phyloP scores from a whole-genome alignment of 768 basidiomycete genomes.

The Termitomyces sp. region DNA sequence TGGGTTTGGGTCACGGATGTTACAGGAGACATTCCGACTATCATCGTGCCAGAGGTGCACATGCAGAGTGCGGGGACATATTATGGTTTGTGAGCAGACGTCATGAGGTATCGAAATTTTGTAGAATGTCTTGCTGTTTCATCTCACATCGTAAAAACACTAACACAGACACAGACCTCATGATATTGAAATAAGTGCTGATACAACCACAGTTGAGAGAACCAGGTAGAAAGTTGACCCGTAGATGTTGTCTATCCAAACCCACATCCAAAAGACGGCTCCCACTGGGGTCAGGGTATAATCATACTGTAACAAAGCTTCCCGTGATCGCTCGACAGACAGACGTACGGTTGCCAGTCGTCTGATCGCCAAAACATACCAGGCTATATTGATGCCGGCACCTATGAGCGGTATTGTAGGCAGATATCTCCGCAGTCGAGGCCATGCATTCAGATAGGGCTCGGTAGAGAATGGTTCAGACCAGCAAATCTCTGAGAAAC shows the following conservation, averaged over 20 bases:
- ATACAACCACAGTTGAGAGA: neutral
- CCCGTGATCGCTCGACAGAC: neutral
- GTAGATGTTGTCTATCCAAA: conserved; percentile 25
- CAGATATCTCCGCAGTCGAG: conserved; percentile 25
- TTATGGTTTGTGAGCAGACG: neutral
- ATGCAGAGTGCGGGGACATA: neutral
- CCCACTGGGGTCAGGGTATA: conserved; percentile 28
- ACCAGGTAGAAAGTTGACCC: neutral
- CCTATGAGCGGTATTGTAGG: conserved; percentile 57
- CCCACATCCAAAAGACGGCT: conserved; percentile 41
- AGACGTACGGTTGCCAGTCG: conserved; percentile 27
- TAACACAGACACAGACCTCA: neutral
- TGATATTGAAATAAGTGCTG: neutral
- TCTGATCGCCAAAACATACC: conserved; percentile 62
- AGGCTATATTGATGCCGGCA: conserved; percentile 55
- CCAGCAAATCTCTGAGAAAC: conserved; percentile 11
- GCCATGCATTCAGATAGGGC: conserved; percentile 25
- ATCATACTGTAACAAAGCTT: conserved; percentile 10
- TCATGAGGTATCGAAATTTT: too few species aligned
- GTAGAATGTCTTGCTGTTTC: neutral
- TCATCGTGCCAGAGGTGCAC: neutral
- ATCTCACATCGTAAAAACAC: too few species aligned
- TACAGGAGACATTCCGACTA: too few species aligned
- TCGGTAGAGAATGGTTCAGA: conserved; percentile 30
- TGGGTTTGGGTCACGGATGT: too few species aligned